Evolutionary conservation across 2,329 filamentous ascomycete species (phyloP), one percentile per base, ranked within the genome.

Genomic region (Aspergillus vadensis): DNA sequence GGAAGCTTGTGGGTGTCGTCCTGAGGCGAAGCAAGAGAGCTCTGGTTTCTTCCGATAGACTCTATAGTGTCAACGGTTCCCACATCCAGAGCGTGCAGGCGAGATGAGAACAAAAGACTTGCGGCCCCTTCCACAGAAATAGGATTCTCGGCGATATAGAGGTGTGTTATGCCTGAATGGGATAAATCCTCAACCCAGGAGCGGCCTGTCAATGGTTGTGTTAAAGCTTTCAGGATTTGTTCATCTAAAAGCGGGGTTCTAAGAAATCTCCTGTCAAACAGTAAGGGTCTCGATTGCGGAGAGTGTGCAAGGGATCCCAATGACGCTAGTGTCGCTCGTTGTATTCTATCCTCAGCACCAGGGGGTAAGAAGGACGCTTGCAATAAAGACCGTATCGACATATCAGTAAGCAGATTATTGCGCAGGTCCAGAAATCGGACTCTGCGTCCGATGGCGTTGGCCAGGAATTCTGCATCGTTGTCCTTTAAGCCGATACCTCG

Each of bases 341-440:
- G 30, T 54, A 36, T 44, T 32, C 39, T 41, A n/a, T 38, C n/a
- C 25, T 50, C 25, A 32, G 48, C 54, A 5, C 63, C 61, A 49
- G 65, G 55, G 1, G 72, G 65, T 44, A 72, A 51, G 59, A 87
- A 80, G 62, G 83, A 87, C 21, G 79, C 69, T 25, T 84, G 78
- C 6, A 87, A 70, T 32, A 88, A 70, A 14, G 76, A 75, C 27
- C 81, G 77, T 14, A 86, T 78, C 49, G 82, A 82, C 60, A 77
- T 75, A 67, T 88, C 85, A 1, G 84, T 86, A 39, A 88, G 74
- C 25, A 78, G 64, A 64, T 88, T 88, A 57, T 86, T 78, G 30
- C 84, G 78, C 27, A 88, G 58, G 66, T 88, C 85, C 38, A 88
- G 72, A 62, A 83, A 82, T 23, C 85, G 77, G 9, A 87, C 81